phyloP scores from a whole-genome alignment of 495 filamentous ascomycete genomes.

The Tetracladium setigerum region DNA sequence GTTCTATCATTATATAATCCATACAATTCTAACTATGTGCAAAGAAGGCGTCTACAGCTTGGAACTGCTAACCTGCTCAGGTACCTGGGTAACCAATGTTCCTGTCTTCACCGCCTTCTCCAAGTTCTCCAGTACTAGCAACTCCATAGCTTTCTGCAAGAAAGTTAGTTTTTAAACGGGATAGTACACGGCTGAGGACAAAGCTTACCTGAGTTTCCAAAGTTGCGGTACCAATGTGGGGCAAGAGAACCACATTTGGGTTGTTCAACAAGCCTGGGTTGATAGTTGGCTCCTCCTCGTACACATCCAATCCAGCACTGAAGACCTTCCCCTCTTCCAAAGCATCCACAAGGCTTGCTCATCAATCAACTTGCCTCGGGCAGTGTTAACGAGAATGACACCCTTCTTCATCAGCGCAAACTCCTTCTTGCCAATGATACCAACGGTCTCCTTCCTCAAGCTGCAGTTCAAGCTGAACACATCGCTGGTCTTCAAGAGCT shows the following conservation, averaged over 20 bases:
- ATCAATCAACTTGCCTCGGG: constrained; percentile 68
- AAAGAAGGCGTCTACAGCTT: neutral
- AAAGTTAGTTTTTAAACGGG: neutral
- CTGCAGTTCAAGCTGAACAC: constrained; percentile 61
- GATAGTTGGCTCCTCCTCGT: constrained; percentile 58
- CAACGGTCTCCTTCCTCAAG: constrained; percentile 47
- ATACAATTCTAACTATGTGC: too few relatives aligned
- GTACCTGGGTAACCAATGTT: constrained; percentile 57
- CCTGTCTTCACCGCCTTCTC: constrained; percentile 56
- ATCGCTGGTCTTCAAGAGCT: constrained; percentile 57
- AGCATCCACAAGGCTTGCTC: constrained; percentile 58
- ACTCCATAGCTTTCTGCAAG: constrained; percentile 63
- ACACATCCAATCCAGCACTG: constrained; percentile 58
- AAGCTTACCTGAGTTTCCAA: constrained; percentile 52
- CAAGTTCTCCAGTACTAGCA: constrained; percentile 62
- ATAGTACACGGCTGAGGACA: constrained; percentile 29
- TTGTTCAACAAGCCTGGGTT: constrained; percentile 56
- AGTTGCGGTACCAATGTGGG: constrained; percentile 64
- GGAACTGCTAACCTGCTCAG: constrained; percentile 46
- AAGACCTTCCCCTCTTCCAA: constrained; percentile 52
- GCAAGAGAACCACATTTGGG: constrained; percentile 55
- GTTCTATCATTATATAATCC: too few relatives aligned
- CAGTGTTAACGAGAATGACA: constrained; percentile 74
- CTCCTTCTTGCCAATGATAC: constrained; percentile 60
- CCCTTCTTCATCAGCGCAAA: constrained; percentile 67